Evolutionary conservation across 2,329 filamentous ascomycete species (phyloP).

Genomic region (Neonectria faginata): DNA sequence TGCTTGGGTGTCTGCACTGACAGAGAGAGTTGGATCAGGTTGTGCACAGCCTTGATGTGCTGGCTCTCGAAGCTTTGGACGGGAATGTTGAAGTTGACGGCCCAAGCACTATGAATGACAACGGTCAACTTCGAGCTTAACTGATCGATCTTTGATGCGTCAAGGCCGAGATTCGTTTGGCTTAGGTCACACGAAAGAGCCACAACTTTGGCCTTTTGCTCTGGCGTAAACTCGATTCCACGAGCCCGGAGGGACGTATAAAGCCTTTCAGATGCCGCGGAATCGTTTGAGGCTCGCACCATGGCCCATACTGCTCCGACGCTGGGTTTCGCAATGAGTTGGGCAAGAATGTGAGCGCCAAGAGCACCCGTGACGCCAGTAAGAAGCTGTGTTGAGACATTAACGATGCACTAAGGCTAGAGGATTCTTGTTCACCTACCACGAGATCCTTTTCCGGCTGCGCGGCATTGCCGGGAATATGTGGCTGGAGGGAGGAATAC

Average conservation of each 20-base stretch:
- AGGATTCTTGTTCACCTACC: constrained; percentile 35
- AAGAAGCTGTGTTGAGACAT: constrained; percentile 53
- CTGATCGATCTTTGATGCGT: constrained; percentile 42
- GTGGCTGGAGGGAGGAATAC: constrained; percentile 50
- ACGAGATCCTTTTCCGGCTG: constrained; percentile 49
- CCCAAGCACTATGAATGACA: constrained; percentile 65
- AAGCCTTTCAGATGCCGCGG: constrained; percentile 23
- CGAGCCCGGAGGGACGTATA: constrained; percentile 30
- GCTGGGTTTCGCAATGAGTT: constrained; percentile 68
- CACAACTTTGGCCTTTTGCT: constrained; percentile 43
- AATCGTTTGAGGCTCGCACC: constrained; percentile 32
- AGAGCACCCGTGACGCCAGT: constrained; percentile 73
- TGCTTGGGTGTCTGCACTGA: constrained; percentile 17
- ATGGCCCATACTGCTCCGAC: constrained; percentile 61
- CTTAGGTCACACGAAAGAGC: constrained; percentile 39
- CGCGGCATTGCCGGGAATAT: constrained; percentile 32
- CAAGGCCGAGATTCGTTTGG: constrained; percentile 33
- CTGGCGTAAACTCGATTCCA: constrained; percentile 15
- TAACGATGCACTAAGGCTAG: fast-evolving
- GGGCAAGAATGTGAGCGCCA: constrained; percentile 68
- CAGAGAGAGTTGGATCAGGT: constrained; percentile 57
- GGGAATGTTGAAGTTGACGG: constrained; percentile 67
- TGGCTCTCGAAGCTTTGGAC: constrained; percentile 62
- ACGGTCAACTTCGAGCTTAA: constrained; percentile 51
- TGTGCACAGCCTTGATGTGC: constrained; percentile 58